phyloP scores from a whole-genome alignment of 495 filamentous ascomycete species.

The Neurospora terricola region DNA sequence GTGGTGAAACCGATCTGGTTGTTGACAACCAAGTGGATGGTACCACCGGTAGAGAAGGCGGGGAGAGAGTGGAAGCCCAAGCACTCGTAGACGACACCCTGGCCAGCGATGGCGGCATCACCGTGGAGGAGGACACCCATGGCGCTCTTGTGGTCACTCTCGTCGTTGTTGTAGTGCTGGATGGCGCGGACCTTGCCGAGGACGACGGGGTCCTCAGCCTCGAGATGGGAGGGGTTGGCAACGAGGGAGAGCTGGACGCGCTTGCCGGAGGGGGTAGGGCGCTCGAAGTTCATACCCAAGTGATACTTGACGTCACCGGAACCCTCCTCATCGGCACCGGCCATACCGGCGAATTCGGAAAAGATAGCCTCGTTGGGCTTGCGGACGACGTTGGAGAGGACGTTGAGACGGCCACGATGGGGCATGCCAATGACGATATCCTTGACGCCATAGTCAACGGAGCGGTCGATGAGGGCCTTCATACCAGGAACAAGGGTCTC shows the following conservation, averaged over 20 bases:
- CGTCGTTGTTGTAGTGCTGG: conserved; percentile 97
- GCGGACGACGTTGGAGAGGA: conserved; percentile 94
- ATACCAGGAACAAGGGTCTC: conserved; percentile 95
- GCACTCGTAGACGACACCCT: conserved; percentile 97
- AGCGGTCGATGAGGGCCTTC: conserved; percentile 97
- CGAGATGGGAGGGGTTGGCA: conserved; percentile 95
- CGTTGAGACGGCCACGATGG: conserved; percentile 95
- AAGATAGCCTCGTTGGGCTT: conserved; percentile 99
- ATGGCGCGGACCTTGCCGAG: conserved; percentile 95
- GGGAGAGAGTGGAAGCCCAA: conserved; percentile 94
- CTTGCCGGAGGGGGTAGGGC: conserved; percentile 95
- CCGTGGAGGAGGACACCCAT: conserved; percentile 96
- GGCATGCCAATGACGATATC: conserved; percentile 99
- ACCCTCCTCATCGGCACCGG: conserved; percentile 85
- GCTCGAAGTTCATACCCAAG: conserved; percentile 99
- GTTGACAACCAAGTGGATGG: conserved; percentile 95
- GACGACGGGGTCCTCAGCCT: conserved; percentile 96
- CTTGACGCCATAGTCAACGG: conserved; percentile 95
- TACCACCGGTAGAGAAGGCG: conserved; percentile 92
- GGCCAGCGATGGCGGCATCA: conserved; percentile 91
- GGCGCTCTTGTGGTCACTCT: conserved; percentile 72
- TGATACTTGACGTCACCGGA: conserved; percentile 99
- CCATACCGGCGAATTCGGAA: conserved; percentile 87
- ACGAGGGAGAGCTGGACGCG: conserved; percentile 96
- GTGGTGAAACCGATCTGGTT: conserved; percentile 99